Conservation (phyloP, 225 moss, liverwort and hornwort species). For the Takakia lepidozioides region DNA sequence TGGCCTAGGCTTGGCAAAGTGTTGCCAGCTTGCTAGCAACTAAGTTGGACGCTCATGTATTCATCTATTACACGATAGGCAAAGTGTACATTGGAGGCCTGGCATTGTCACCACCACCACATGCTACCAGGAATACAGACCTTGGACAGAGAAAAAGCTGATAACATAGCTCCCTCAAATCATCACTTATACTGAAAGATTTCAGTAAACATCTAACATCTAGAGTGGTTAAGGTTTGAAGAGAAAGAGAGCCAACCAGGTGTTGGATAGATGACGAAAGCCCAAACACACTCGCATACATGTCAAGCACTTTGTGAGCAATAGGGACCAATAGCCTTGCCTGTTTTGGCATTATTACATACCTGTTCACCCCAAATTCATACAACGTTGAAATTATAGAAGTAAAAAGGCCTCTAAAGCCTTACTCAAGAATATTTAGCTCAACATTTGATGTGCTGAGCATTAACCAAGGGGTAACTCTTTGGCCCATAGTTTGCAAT, state of each 20-base stretch:
- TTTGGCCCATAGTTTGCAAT: too few species aligned
- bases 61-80: too few species aligned
- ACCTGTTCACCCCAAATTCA: constrained; percentile 28
- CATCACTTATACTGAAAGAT: neutral
- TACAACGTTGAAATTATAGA: too few species aligned
- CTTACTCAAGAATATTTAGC: too few species aligned
- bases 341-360: constrained; percentile 53
- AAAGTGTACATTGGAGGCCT: neutral
- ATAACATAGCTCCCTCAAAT: neutral
- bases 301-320: constrained; percentile 61
- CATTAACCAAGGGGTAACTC: too few species aligned
- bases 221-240: neutral
- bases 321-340: constrained; percentile 66
- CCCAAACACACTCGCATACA: constrained; percentile 47
- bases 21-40: too few species aligned
- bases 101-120: neutral
- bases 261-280: constrained; percentile 39
- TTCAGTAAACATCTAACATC: too few species aligned
- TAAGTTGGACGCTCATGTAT: too few species aligned
- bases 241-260: constrained; percentile 32
- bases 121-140: neutral
- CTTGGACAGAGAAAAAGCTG: neutral
- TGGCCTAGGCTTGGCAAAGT: too few species aligned
- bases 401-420: too few species aligned
- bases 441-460: too few species aligned